Base-by-base conservation (phyloP, 2,329 filamentous ascomycete genomes). In the Neonectria sp. region DNA sequence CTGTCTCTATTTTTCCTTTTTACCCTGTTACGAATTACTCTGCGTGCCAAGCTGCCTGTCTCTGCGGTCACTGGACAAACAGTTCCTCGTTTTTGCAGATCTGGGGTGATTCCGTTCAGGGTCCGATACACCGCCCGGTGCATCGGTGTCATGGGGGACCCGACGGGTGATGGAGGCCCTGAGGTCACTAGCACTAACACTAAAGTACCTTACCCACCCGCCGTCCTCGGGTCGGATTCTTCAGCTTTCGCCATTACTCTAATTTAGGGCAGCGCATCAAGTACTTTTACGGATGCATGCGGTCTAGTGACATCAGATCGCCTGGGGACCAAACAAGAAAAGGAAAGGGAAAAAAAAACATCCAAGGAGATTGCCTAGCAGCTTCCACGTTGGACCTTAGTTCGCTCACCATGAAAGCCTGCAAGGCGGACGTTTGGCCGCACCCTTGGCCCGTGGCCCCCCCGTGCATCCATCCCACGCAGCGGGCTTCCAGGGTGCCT, bases 301-400 rank as follows among this genome's bases (percentile, higher is more conserved):
- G 25, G 35, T 27, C 24, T 29, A 13, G 37, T 37, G 27, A 46
- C 40, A 33, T 51, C 15, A 37, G 21, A 60, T 33, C 29, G 35
- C 31, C 15, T 12, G 29, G 25, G 13, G 13, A 63, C 33, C 31
- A 24, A 63, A 49, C 24, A 24, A 13, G 40, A 35, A 15, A 21
- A 21, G 21, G 24, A 27, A 33, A 24, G 58, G 46, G 35, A 62
- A 65, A 56, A 43, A 52, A 46, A 45, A 51, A 59, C 68, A 45
- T 57, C 56, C 63, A 71, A 65, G 67, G 57, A 37, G 48, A 61
- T 53, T 45, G 40, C 35, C 53, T 58, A 45, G 46, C 62, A 67
- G 58, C 73, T 73, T 75, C 71, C 73, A 66, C 48, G 70, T 73
- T 74, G 63, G 68, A 67, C 63, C 46, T 69, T 72, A 72, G 73